Conservation (phyloP, 139 green algal species). For the Micractinium conductrix region DNA sequence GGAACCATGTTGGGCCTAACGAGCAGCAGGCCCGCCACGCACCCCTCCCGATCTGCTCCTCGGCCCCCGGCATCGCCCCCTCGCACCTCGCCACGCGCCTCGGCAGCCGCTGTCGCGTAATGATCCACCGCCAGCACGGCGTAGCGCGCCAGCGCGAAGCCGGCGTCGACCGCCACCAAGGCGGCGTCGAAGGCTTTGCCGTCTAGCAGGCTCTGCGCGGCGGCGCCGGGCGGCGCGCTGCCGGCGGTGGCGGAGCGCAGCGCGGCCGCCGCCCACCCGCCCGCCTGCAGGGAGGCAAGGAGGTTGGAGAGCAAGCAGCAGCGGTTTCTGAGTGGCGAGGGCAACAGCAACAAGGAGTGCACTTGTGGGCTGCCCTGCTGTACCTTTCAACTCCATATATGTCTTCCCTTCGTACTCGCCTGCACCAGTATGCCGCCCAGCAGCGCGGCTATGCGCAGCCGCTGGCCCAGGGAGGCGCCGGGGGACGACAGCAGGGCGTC, state of each 20-base stretch:
- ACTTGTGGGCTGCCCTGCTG: too few relatives aligned
- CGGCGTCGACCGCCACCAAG: conserved; percentile 31
- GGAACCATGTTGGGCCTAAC: too few relatives aligned
- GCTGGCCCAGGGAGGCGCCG: conserved; percentile 7
- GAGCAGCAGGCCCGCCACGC: too few relatives aligned
- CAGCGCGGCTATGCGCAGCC: conserved; percentile 29
- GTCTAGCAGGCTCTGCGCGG: too few relatives aligned
- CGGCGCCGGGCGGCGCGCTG: too few relatives aligned
- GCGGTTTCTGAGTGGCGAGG: not conserved
- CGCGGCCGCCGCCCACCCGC: too few relatives aligned
- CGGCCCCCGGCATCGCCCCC: too few relatives aligned
- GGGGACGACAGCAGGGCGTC: conserved; percentile 42
- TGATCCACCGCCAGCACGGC: conserved; percentile 10
- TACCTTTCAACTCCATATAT: too few relatives aligned
- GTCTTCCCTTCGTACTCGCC: not conserved
- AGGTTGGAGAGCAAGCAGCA: not conserved
- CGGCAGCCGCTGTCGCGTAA: not conserved
- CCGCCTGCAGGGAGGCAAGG: not conserved
- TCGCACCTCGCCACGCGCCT: conserved; percentile 21
- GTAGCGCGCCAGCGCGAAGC: conserved; percentile 22
- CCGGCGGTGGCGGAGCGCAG: too few relatives aligned
- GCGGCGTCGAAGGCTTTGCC: conserved; percentile 37
- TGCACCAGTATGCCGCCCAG: conserved; percentile 40
- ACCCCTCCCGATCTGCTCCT: too few relatives aligned
- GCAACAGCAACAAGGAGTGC: not conserved